A percentile compares a stretch with the other conserved stretches of the same genome.
Conservation (phyloP, 2,329 filamentous ascomycete species). For the Penicillium griseofulvum region DNA sequence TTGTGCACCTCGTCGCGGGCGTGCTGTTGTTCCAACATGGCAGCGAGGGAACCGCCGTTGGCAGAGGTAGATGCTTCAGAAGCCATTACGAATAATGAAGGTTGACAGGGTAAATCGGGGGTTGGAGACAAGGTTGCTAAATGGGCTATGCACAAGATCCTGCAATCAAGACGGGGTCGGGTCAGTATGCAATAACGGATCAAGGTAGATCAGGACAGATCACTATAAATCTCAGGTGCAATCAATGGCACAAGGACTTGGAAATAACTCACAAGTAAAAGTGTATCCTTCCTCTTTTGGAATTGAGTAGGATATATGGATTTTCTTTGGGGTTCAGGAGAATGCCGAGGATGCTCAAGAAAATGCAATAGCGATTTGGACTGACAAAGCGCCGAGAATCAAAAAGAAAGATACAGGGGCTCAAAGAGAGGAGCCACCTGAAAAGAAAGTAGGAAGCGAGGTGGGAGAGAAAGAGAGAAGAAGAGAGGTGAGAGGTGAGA, state of each 20-base stretch:
- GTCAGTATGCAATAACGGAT: conserved; percentile 15
- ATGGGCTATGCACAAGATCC: conserved; percentile 13
- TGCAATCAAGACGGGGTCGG: conserved; percentile 16
- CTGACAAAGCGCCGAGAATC: conserved; percentile 14
- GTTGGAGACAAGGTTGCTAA: conserved; percentile 1
- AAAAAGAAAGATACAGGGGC: conserved; percentile 19
- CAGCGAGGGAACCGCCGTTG: conserved; percentile 49
- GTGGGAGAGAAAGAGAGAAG: not conserved
- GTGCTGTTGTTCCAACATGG: conserved; percentile 55
- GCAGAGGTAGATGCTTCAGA: conserved; percentile 32
- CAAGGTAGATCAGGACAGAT: not conserved
- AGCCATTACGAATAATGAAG: conserved; percentile 29
- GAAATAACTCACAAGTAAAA: conserved; percentile 7
- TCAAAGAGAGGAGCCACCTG: conserved; percentile 15
- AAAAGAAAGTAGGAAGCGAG: conserved; percentile 13
- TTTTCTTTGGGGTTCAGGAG: conserved; percentile 1
- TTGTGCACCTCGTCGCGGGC: conserved; percentile 54
- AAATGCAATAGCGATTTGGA: conserved; percentile 9
- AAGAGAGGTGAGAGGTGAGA: conserved; percentile 20
- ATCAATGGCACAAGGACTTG: not conserved
- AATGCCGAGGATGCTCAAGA: conserved; percentile 2
- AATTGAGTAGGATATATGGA: conserved; percentile 5
- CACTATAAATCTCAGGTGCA: not conserved
- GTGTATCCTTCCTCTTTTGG: not conserved
- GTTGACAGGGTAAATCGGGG: conserved; percentile 2